Percentiles rank a stretch among this genome's conserved stretches.
Conservation (phyloP, 2,329 filamentous ascomycete genomes). For the Ophiocordyceps sinensis region DNA sequence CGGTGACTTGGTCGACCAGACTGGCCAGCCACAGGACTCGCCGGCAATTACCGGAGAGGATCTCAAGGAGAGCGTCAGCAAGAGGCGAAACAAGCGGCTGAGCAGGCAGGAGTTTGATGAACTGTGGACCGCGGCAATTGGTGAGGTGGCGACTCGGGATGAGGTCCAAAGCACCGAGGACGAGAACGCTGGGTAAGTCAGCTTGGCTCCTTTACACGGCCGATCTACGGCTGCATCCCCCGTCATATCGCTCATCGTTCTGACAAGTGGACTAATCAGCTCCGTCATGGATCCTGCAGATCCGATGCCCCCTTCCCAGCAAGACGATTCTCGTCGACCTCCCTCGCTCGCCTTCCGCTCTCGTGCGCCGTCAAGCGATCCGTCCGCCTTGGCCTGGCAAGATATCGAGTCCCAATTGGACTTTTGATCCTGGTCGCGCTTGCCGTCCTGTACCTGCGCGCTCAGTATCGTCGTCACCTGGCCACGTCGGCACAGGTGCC, state of each 20-base stretch:
- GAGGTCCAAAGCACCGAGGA: conserved; percentile 35
- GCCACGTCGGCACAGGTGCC: conserved; percentile 63
- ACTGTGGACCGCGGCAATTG: conserved; percentile 61
- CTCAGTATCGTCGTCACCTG: conserved; percentile 46
- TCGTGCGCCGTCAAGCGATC: conserved; percentile 65
- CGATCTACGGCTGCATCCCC: not conserved
- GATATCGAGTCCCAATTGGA: conserved; percentile 77
- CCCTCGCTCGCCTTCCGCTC: conserved; percentile 85
- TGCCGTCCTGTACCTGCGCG: conserved; percentile 46
- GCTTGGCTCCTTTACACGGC: not conserved
- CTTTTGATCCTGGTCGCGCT: conserved; percentile 38
- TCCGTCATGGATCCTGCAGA: conserved; percentile 58
- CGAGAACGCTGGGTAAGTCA: conserved; percentile 36
- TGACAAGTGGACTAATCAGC: conserved; percentile 76
- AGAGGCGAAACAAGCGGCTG: conserved; percentile 70
- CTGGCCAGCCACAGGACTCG: conserved; percentile 42
- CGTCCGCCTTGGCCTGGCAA: conserved; percentile 65
- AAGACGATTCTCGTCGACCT: conserved; percentile 60
- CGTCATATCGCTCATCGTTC: conserved; percentile 18
- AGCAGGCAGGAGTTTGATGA: conserved; percentile 83
- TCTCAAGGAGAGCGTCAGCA: conserved; percentile 61
- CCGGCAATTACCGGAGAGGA: conserved; percentile 52
- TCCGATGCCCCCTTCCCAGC: conserved; percentile 46
- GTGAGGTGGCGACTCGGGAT: conserved; percentile 51
- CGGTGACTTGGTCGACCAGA: conserved; percentile 51